phyloP scores from a whole-genome alignment of 805 yeast species.

The Sugiyamaella qingdaonensis region DNA sequence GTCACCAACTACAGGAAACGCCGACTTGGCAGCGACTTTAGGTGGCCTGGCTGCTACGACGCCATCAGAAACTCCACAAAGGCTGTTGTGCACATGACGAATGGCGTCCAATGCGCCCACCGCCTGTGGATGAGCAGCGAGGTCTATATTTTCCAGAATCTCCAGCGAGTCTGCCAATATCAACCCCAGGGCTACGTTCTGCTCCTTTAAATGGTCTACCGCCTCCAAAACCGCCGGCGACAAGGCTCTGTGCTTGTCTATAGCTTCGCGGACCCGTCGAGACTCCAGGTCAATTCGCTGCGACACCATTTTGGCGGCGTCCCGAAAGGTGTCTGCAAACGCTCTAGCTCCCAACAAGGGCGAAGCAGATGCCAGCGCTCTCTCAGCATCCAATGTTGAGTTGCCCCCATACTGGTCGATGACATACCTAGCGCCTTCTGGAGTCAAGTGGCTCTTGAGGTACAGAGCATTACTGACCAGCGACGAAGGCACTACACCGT shows the following conservation, averaged over 20 bases:
- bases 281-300: constrained; percentile 16
- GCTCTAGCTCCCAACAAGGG: constrained; percentile 5
- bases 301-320: constrained; percentile 20
- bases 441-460: constrained; percentile 16
- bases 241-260: not conserved
- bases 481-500: constrained; percentile 12
- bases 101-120: constrained; percentile 11
- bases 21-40: not conserved
- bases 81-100: constrained; percentile 12
- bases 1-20: not conserved
- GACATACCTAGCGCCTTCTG: constrained; percentile 23
- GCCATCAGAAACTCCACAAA: constrained; percentile 1
- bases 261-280: constrained; percentile 2
- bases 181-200: constrained; percentile 10
- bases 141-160: constrained; percentile 8
- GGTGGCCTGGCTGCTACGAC: not conserved
- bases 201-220: not conserved
- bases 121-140: not conserved
- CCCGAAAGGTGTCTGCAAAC: constrained; percentile 13
- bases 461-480: constrained; percentile 26
- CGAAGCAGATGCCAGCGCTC: constrained; percentile 7
- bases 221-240: not conserved
- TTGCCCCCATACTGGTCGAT: constrained; percentile 17
- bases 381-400: not conserved
- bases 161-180: constrained; percentile 11